Conservation (phyloP, 164 flowering plant genomes). For the Dillenia suffruticosa region DNA sequence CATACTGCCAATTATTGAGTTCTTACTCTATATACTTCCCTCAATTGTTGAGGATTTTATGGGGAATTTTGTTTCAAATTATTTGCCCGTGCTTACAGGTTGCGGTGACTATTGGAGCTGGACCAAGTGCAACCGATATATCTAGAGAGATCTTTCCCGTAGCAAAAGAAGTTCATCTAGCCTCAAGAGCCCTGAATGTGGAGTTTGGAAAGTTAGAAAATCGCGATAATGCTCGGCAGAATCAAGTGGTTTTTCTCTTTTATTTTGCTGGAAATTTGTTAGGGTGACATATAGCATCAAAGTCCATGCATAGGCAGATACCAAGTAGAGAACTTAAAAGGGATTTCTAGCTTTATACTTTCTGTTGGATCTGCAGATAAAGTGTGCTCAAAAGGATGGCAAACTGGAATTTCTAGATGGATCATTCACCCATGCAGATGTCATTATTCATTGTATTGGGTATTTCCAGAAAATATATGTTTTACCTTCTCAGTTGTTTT, state of each 20-base stretch:
- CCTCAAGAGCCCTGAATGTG: slow-evolving; percentile 23
- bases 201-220: slow-evolving; percentile 8
- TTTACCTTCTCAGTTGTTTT: too few species aligned
- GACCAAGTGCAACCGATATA: slow-evolving; percentile 34
- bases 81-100: slow-evolving; percentile 11
- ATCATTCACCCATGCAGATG: slow-evolving; percentile 22
- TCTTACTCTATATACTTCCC: too few species aligned
- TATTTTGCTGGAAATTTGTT: too few species aligned
- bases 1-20: too few species aligned
- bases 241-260: slow-evolving; percentile 11
- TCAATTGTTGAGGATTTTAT: too few species aligned
- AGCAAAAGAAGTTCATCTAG: slow-evolving; percentile 42
- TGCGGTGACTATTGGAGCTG: slow-evolving; percentile 35
- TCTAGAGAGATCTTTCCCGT: slow-evolving; percentile 27
- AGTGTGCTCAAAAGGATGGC: slow-evolving; percentile 24
- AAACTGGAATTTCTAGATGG: slow-evolving; percentile 37
- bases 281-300: too few species aligned
- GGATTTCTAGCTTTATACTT: too few species aligned
- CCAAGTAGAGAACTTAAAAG: too few species aligned
- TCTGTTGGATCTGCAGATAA: slow-evolving; percentile 18
- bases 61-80: too few species aligned
- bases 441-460: slow-evolving; percentile 43
- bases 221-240: slow-evolving; percentile 21
- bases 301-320: too few species aligned
- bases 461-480: background rate